Evolutionary conservation across 139 green algal genomes (phyloP).

Genomic region (Spirogloea muscicola): DNA sequence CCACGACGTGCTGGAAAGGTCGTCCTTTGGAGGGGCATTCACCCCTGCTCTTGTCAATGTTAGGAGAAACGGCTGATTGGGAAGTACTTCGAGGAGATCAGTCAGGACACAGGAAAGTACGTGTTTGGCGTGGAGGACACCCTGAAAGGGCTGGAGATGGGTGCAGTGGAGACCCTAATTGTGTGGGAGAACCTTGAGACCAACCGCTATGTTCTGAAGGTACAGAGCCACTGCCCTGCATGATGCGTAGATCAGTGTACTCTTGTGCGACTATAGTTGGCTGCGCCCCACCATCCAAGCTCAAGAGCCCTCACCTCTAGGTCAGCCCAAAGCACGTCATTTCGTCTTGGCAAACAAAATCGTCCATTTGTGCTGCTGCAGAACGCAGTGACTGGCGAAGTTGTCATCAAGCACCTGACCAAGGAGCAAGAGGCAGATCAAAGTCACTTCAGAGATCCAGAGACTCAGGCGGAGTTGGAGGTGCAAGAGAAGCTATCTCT

Average conservation of each 20-base stretch:
- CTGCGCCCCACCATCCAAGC: too few relatives aligned
- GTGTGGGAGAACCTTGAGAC: constrained; percentile 93
- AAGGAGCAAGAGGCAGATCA: constrained; percentile 69
- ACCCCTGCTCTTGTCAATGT: background rate
- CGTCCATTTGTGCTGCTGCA: too few relatives aligned
- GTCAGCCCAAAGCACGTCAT: too few relatives aligned
- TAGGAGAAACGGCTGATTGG: constrained; percentile 50
- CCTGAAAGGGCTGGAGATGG: constrained; percentile 95
- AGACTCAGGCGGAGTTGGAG: constrained; percentile 77
- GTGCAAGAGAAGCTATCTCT: constrained; percentile 81
- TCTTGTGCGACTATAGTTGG: too few relatives aligned
- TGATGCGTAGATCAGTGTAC: too few relatives aligned
- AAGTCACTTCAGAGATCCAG: constrained; percentile 81
- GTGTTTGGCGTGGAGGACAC: constrained; percentile 93
- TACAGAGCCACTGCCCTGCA: too few relatives aligned
- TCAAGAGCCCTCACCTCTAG: too few relatives aligned
- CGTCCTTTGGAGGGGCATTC: background rate
- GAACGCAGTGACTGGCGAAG: constrained; percentile 25
- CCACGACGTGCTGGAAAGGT: too few relatives aligned
- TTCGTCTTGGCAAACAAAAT: too few relatives aligned
- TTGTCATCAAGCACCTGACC: constrained; percentile 56
- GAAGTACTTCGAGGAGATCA: constrained; percentile 97
- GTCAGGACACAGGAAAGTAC: constrained; percentile 90
- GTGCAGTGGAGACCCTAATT: constrained; percentile 96
- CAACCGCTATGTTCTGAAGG: constrained; percentile 69